Evolutionary conservation across 495 filamentous ascomycete genomes (phyloP).

Genomic region (Amphirosellinia nigrospora): DNA sequence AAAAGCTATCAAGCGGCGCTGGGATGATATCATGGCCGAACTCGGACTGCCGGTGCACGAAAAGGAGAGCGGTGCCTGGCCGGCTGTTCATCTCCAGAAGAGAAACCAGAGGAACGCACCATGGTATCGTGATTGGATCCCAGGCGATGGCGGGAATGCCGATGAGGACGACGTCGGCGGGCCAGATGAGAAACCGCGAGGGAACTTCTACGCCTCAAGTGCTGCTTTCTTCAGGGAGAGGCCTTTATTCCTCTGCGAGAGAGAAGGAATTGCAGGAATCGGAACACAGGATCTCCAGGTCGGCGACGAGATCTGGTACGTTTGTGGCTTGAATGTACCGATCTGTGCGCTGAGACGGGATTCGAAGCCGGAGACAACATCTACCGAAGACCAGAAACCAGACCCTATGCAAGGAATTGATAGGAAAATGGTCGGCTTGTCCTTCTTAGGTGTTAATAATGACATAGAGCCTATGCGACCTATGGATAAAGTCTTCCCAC

Average conservation of each 20-base stretch:
- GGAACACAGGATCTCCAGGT: conserved; percentile 1
- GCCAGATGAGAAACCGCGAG: background rate
- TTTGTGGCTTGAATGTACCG: conserved; percentile 3
- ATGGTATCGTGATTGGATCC: conserved; percentile 10
- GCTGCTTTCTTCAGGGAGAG: conserved; percentile 1
- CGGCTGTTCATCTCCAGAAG: conserved; percentile 5
- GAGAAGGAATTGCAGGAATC: background rate
- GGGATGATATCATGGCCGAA: conserved; percentile 6
- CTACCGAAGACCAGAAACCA: background rate
- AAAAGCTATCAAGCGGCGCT: background rate
- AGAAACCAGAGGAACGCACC: background rate
- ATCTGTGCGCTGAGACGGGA: conserved; percentile 8
- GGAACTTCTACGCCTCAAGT: background rate
- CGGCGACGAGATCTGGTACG: conserved; percentile 14
- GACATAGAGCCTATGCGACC: conserved; percentile 4
- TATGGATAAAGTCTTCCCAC: background rate
- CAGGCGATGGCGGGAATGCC: background rate
- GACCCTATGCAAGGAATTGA: background rate
- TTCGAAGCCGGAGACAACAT: background rate
- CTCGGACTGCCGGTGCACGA: background rate
- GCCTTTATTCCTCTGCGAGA: conserved; percentile 1
- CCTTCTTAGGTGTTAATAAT: conserved; percentile 11
- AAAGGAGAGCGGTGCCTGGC: conserved; percentile 13
- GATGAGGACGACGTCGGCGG: background rate
- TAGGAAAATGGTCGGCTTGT: background rate